phyloP scores from a whole-genome alignment of 2,329 filamentous ascomycete species.

The Ciborinia camelliae region DNA sequence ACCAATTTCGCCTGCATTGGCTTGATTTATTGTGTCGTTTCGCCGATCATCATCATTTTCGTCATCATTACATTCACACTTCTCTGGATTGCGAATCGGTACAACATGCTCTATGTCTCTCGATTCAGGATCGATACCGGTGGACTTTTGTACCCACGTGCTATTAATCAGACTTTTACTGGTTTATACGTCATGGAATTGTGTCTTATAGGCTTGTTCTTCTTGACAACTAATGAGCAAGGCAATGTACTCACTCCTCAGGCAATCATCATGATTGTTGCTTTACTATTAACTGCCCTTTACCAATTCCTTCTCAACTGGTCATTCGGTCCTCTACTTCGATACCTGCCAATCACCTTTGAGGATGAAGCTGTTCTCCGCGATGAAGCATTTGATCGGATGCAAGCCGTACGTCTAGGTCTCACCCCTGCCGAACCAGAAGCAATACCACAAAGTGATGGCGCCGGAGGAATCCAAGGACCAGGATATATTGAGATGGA shows the following conservation, averaged over 20 bases:
- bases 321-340: conserved; percentile 80
- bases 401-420: conserved; percentile 68
- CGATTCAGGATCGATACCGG: conserved; percentile 89
- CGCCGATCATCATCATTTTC: conserved; percentile 88
- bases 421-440: conserved; percentile 52
- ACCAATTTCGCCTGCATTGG: conserved; percentile 95
- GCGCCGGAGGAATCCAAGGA: conserved; percentile 29
- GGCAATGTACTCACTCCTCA: conserved; percentile 62
- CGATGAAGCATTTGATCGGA: conserved; percentile 81
- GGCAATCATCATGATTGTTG: conserved; percentile 79
- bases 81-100: conserved; percentile 93
- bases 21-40: conserved; percentile 82
- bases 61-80: conserved; percentile 88
- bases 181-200: conserved; percentile 94
- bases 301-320: conserved; percentile 80
- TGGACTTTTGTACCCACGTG: conserved; percentile 84
- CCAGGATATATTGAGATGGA: conserved; percentile 43
- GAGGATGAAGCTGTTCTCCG: conserved; percentile 93
- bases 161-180: conserved; percentile 93
- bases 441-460: conserved; percentile 25
- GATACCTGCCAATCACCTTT: conserved; percentile 88
- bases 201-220: conserved; percentile 84
- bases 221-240: conserved; percentile 62
- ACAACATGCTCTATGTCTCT: conserved; percentile 92
- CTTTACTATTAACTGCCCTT: conserved; percentile 63